phyloP scores from a whole-genome alignment of 441 rosid genomes.

The Populus hybrid region DNA sequence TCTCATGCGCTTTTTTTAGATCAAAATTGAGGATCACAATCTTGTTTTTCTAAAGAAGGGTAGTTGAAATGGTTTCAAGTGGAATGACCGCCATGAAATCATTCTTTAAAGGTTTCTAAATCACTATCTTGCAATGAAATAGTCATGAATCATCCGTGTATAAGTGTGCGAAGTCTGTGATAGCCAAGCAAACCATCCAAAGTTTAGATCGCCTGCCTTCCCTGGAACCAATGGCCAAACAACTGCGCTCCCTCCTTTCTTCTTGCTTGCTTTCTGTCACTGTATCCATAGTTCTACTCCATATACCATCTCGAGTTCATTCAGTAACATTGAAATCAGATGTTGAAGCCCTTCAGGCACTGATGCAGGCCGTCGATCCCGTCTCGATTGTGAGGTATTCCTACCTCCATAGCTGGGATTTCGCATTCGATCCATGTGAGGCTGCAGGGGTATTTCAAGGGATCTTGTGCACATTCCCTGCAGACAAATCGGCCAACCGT shows the following conservation, averaged over 20 bases:
- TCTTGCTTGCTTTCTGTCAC: neutral
- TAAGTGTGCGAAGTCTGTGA: neutral
- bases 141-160: neutral
- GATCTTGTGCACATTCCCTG: conserved; percentile 21
- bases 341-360: neutral
- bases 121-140: neutral
- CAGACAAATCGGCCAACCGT: conserved; percentile 36
- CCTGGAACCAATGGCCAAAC: neutral
- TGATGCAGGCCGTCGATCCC: neutral
- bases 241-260: neutral
- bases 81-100: neutral
- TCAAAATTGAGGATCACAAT: neutral
- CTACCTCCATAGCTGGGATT: neutral
- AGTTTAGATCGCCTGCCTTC: neutral
- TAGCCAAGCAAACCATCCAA: neutral
- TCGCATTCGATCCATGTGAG: conserved; percentile 36
- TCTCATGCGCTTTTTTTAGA: no score
- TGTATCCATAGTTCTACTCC: neutral
- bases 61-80: neutral
- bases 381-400: neutral
- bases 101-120: no score
- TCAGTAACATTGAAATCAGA: neutral
- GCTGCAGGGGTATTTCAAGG: conserved; percentile 44
- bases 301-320: neutral
- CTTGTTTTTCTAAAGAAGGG: neutral